Evolutionary conservation across 108 stramenopile species (phyloP).

Genomic region (Phaeodactylum tricornutum): DNA sequence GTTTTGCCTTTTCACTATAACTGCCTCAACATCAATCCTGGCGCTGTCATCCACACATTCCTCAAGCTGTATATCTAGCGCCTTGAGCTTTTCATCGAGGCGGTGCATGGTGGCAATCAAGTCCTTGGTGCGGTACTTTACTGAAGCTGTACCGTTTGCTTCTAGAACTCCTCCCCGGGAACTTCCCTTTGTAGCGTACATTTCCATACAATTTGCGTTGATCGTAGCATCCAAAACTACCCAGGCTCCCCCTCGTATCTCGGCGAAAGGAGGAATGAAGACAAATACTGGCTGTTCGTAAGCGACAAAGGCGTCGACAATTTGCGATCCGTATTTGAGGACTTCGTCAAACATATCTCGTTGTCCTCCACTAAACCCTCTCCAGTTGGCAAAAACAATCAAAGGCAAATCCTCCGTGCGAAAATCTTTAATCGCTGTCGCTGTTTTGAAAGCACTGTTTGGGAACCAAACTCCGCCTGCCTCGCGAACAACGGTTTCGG

Average conservation of each 20-base stretch:
- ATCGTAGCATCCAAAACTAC: constrained; percentile 99
- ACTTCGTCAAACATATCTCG: constrained; percentile 99
- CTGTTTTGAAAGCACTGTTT: constrained; percentile 99
- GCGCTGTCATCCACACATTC: constrained; percentile 23
- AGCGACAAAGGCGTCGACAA: constrained; percentile 97
- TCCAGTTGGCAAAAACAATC: constrained; percentile 99
- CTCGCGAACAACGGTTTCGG: constrained; percentile 86
- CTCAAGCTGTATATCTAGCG: constrained; percentile 59
- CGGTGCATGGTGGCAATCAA: constrained; percentile 90
- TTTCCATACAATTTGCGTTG: constrained; percentile 96
- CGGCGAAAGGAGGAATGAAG: constrained; percentile 97
- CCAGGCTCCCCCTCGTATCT: constrained; percentile 99
- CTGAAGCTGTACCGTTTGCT: constrained; percentile 93
- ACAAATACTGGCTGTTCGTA: constrained; percentile 98
- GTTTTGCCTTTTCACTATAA: constrained; percentile 55
- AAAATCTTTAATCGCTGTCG: constrained; percentile 98
- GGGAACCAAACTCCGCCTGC: constrained; percentile 99
- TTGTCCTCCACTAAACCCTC: constrained; percentile 98
- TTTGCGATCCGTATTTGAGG: constrained; percentile 96
- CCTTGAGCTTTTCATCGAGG: constrained; percentile 74
- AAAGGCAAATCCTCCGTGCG: constrained; percentile 94
- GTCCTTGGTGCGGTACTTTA: constrained; percentile 95
- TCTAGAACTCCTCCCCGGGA: constrained; percentile 97
- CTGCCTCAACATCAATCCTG: constrained; percentile 26
- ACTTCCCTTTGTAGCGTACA: constrained; percentile 83